These are phyloP conservation scores for Plasmodium reichenowi DNA, from an alignment of 169 alveolate species.

Conservation along the genomic window DNA sequence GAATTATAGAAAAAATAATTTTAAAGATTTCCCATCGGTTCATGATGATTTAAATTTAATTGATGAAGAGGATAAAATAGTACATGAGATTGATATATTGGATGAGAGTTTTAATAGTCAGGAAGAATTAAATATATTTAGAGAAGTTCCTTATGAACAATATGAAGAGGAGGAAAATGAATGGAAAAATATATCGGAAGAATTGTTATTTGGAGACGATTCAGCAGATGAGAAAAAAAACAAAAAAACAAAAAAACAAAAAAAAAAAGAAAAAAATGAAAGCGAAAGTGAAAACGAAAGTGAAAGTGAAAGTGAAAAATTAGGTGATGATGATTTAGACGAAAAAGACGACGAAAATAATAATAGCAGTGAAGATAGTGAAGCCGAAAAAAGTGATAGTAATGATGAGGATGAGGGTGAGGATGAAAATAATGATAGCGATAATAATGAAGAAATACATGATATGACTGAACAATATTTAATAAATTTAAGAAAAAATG, in stretches of 20 bases:
- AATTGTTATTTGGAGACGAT: constrained; percentile 92
- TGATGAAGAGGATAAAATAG: constrained; percentile 96
- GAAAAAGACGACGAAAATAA: constrained; percentile 87
- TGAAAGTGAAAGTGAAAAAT: constrained; percentile 45
- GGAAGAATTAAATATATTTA: constrained; percentile 93
- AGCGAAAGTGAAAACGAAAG: constrained; percentile 52
- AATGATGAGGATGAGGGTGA: constrained; percentile 88
- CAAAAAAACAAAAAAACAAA: neutral
- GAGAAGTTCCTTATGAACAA: constrained; percentile 91
- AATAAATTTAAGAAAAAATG: constrained; percentile 94
- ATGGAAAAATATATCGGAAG: constrained; percentile 94
- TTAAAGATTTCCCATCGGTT: constrained; percentile 89
- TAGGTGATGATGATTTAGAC: constrained; percentile 52
- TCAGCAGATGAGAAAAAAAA: constrained; percentile 26
- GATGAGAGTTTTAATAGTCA: constrained; percentile 95
- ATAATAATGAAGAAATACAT: constrained; percentile 81
- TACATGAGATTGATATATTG: constrained; percentile 95
- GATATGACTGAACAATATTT: constrained; percentile 97
- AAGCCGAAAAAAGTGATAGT: constrained; percentile 67
- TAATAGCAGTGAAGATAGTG: constrained; percentile 85
- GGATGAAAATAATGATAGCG: constrained; percentile 88
- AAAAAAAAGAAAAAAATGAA: constrained; percentile 67
- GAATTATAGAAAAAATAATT: constrained; percentile 93
- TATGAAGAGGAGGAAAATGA: constrained; percentile 93
- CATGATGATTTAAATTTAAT: constrained; percentile 96